A percentile compares a stretch with the other conserved stretches of the same genome.
Conservation (phyloP, 164 flowering plant species). For the Buxus sempervirens region DNA sequence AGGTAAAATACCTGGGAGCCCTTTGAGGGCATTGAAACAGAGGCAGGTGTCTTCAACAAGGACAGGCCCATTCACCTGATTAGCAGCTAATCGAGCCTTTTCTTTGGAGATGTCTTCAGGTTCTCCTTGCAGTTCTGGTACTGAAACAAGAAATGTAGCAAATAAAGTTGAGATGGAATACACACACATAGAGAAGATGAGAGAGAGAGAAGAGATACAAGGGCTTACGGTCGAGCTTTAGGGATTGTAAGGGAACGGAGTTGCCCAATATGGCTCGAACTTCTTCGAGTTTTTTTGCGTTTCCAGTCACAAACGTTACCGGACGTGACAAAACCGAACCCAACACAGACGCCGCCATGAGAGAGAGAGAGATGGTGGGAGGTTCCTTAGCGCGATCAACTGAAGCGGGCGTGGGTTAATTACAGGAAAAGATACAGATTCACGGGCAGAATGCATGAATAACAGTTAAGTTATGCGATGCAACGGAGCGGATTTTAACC, state of each 20-base stretch:
- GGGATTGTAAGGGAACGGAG: constrained; percentile 85
- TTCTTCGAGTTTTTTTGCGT: constrained; percentile 93
- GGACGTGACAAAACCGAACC: constrained; percentile 52
- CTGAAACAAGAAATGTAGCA: constrained; percentile 25
- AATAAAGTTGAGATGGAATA: background rate
- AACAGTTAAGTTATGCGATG: too few relatives aligned
- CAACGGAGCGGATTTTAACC: too few relatives aligned
- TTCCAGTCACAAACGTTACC: constrained; percentile 94
- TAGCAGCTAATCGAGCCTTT: constrained; percentile 88
- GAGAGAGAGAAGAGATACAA: background rate
- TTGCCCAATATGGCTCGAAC: constrained; percentile 77
- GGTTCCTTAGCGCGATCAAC: too few relatives aligned
- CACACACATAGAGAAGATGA: background rate
- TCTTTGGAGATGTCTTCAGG: constrained; percentile 94
- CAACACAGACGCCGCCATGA: constrained; percentile 17
- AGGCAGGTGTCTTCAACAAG: constrained; percentile 97
- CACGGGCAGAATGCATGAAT: too few relatives aligned
- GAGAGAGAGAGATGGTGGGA: background rate
- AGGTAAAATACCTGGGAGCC: constrained; percentile 68
- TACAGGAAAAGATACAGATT: too few relatives aligned
- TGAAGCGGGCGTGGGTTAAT: too few relatives aligned
- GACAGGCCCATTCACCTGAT: constrained; percentile 85
- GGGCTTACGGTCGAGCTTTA: constrained; percentile 69
- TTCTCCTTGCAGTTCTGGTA: constrained; percentile 96
- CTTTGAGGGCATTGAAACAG: constrained; percentile 89